Evolutionary conservation across 106 monocot genomes (phyloP).

Genomic region (Dactylorhiza incarnata): DNA sequence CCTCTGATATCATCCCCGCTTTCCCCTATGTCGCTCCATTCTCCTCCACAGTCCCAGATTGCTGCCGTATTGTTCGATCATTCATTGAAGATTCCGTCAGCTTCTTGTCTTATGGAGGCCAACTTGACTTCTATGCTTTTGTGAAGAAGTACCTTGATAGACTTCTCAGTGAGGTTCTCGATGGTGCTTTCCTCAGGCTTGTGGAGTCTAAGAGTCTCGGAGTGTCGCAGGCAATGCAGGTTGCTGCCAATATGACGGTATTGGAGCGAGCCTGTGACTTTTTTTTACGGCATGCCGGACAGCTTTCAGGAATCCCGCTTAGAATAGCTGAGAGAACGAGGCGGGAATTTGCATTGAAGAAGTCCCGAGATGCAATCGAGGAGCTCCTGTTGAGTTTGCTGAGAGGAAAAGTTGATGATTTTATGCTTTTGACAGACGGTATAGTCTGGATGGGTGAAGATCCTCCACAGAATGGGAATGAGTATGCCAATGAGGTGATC

Average conservation of each 20-base stretch:
- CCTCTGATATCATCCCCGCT: constrained; percentile 79
- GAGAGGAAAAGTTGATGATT: constrained; percentile 70
- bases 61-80: constrained; percentile 86
- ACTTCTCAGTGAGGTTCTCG: constrained; percentile 65
- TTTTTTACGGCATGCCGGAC: constrained; percentile 87
- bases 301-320: constrained; percentile 72
- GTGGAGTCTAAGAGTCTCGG: constrained; percentile 47
- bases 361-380: constrained; percentile 70
- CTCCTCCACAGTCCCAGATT: constrained; percentile 75
- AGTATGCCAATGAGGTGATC: constrained; percentile 82
- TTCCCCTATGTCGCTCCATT: constrained; percentile 95
- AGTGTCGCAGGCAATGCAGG: constrained; percentile 94
- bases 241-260: constrained; percentile 86
- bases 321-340: constrained; percentile 55
- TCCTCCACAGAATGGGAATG: constrained; percentile 57
- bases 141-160: constrained; percentile 86
- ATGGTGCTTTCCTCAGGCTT: constrained; percentile 60
- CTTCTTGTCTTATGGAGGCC: constrained; percentile 92
- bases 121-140: constrained; percentile 63
- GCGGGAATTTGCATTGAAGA: constrained; percentile 73
- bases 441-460: constrained; percentile 84
- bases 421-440: constrained; percentile 56
- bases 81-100: constrained; percentile 94
- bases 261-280: constrained; percentile 92
- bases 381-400: constrained; percentile 53